A percentile compares a stretch with the other conserved stretches of the same genome.
These are phyloP conservation scores for Candida schatavii DNA, from an alignment of 805 yeast genomes.

Conservation along the genomic window DNA sequence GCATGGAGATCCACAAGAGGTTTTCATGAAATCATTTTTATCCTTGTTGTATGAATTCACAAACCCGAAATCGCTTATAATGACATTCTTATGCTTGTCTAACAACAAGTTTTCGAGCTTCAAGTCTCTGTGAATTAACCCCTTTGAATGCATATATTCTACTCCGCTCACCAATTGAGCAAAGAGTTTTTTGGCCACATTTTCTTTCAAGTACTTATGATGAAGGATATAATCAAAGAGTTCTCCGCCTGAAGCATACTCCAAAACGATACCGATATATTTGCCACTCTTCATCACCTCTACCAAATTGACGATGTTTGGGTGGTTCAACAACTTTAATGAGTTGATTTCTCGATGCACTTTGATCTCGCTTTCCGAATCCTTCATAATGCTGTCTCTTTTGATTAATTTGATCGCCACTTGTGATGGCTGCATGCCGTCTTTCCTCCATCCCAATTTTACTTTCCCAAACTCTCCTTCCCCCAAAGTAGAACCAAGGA, in stretches of 20 bases:
- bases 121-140: conserved; percentile 75
- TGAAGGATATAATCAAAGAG: conserved; percentile 87
- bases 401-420: conserved; percentile 92
- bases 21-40: conserved; percentile 77
- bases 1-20: conserved; percentile 96
- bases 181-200: conserved; percentile 80
- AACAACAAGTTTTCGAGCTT: conserved; percentile 71
- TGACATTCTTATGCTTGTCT: conserved; percentile 82
- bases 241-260: conserved; percentile 97
- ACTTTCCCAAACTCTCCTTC: conserved; percentile 99
- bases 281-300: conserved; percentile 92
- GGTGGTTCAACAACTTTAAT: conserved; percentile 79
- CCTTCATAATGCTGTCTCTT: conserved; percentile 83
- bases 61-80: conserved; percentile 91
- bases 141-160: conserved; percentile 79
- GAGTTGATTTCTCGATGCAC: conserved; percentile 93
- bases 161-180: conserved; percentile 95
- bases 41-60: conserved; percentile 75
- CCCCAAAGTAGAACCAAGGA: conserved; percentile 89
- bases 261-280: conserved; percentile 93
- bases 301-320: conserved; percentile 87
- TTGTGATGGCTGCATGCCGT: conserved; percentile 72
- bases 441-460: conserved; percentile 92
- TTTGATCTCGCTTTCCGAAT: conserved; percentile 81
- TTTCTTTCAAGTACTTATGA: conserved; percentile 83